These are phyloP conservation scores for Penicillium concentricum DNA, from an alignment of 2,329 filamentous ascomycete species.

Conservation along the genomic window DNA sequence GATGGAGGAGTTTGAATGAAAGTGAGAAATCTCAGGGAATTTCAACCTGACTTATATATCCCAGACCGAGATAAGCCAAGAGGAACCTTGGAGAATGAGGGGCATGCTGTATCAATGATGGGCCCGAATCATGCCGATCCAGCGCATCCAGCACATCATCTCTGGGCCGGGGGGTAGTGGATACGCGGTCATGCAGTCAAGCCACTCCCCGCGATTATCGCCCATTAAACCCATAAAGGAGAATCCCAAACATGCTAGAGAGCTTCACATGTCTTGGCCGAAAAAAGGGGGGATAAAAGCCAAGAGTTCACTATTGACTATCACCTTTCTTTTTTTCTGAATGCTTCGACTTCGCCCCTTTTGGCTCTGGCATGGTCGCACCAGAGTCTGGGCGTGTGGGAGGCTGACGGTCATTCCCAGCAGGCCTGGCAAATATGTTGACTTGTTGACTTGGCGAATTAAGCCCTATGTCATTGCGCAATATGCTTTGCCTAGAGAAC, in stretches of 20 bases:
- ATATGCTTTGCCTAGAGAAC: conserved; percentile 15
- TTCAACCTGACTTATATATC: conserved; percentile 31
- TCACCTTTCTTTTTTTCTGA: conserved; percentile 17
- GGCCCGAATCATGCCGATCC: conserved; percentile 28
- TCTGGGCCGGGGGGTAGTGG: conserved; percentile 20
- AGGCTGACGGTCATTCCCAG: conserved; percentile 13
- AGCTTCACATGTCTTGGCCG: conserved; percentile 32
- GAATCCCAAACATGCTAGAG: conserved; percentile 17
- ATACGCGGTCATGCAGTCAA: conserved; percentile 22
- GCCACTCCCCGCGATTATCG: conserved; percentile 22
- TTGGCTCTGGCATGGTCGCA: conserved; percentile 24
- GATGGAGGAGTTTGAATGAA: background rate
- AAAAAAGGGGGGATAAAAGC: conserved; percentile 20
- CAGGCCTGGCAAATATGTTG: conserved; percentile 13
- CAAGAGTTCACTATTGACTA: conserved; percentile 32
- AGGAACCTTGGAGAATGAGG: conserved; percentile 25
- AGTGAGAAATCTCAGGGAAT: conserved; percentile 12
- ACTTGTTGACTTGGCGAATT: conserved; percentile 17
- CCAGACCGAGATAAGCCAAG: conserved; percentile 18
- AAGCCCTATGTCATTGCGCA: conserved; percentile 14
- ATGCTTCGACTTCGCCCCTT: conserved; percentile 26
- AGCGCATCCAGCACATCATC: conserved; percentile 19
- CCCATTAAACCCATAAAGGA: conserved; percentile 14
- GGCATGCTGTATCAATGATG: conserved; percentile 24
- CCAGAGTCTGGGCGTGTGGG: conserved; percentile 6